phyloP scores from a whole-genome alignment of 2,329 filamentous ascomycete genomes.

The Aaosphaeria arxii region DNA sequence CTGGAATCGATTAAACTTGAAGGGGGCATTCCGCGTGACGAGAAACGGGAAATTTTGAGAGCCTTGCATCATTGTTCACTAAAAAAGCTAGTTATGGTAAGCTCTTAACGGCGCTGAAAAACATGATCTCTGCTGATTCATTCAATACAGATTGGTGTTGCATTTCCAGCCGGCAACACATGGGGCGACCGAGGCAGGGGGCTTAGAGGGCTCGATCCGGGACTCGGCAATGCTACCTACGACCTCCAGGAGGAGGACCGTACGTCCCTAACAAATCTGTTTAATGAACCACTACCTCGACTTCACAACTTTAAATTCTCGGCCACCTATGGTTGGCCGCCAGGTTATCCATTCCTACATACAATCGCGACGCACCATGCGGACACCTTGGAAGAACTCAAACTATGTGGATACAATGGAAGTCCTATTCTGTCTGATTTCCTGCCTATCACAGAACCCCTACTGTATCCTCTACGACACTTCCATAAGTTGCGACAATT shows the following conservation, averaged over 20 bases:
- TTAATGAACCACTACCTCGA: conserved; percentile 13
- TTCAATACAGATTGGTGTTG: conserved; percentile 36
- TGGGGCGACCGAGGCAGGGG: conserved; percentile 40
- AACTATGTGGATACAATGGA: conserved; percentile 48
- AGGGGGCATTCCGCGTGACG: conserved; percentile 46
- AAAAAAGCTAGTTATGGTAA: conserved; percentile 42
- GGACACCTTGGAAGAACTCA: conserved; percentile 42
- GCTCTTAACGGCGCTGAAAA: not conserved
- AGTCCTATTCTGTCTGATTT: conserved; percentile 39
- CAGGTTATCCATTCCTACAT: conserved; percentile 39
- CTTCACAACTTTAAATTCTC: conserved; percentile 25
- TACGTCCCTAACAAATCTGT: conserved; percentile 19
- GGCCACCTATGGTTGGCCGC: conserved; percentile 41
- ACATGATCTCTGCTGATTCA: not conserved
- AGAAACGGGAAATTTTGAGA: conserved; percentile 44
- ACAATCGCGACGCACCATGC: conserved; percentile 42
- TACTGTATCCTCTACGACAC: conserved; percentile 39
- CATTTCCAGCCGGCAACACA: conserved; percentile 43
- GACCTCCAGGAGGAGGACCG: conserved; percentile 29
- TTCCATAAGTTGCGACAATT: conserved; percentile 43
- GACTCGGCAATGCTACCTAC: conserved; percentile 12
- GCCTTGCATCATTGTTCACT: conserved; percentile 42
- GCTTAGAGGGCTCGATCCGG: conserved; percentile 25
- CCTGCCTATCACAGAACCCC: conserved; percentile 35
- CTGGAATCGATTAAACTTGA: conserved; percentile 46